A percentile compares a stretch with the other conserved stretches of the same genome.
Evolutionary conservation across 495 filamentous ascomycete species (phyloP).

Genomic region (Aspergillus nanangensis): DNA sequence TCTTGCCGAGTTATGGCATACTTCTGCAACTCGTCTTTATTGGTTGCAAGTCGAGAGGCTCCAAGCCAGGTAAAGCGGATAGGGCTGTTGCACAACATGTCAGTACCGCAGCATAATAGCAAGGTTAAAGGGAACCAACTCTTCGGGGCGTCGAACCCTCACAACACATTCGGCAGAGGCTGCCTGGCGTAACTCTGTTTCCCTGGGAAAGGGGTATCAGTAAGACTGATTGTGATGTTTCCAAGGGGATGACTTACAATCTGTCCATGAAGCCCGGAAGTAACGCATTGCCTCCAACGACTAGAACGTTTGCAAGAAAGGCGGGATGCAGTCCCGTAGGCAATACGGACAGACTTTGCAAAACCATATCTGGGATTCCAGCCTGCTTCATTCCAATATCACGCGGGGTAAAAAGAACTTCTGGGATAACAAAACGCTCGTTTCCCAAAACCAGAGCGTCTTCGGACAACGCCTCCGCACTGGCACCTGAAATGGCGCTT

Average conservation of each 20-base stretch:
- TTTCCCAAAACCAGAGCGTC: conserved; percentile 84
- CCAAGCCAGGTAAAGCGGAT: conserved; percentile 82
- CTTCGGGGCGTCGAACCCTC: conserved; percentile 60
- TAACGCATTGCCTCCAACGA: conserved; percentile 81
- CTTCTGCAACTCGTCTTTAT: conserved; percentile 55
- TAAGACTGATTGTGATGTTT: background rate
- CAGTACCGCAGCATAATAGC: background rate
- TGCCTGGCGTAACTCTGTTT: conserved; percentile 69
- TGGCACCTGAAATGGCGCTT: conserved; percentile 41
- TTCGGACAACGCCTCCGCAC: conserved; percentile 57
- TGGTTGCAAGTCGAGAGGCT: conserved; percentile 67
- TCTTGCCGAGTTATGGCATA: conserved; percentile 78
- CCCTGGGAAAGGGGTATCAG: conserved; percentile 28
- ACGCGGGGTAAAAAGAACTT: conserved; percentile 79
- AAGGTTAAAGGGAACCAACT: conserved; percentile 41
- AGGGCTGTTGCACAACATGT: conserved; percentile 41
- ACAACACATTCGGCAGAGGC: conserved; percentile 76
- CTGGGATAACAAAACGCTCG: conserved; percentile 87
- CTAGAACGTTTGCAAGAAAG: conserved; percentile 80
- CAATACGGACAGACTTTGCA: conserved; percentile 73
- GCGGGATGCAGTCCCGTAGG: conserved; percentile 73
- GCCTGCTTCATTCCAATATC: conserved; percentile 87
- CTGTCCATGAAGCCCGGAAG: conserved; percentile 80
- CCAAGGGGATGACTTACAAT: conserved; percentile 41
- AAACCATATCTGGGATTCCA: conserved; percentile 72